Evolutionary conservation across 2,329 filamentous ascomycete genomes (phyloP).

Genomic region (Beauveria bassiana): DNA sequence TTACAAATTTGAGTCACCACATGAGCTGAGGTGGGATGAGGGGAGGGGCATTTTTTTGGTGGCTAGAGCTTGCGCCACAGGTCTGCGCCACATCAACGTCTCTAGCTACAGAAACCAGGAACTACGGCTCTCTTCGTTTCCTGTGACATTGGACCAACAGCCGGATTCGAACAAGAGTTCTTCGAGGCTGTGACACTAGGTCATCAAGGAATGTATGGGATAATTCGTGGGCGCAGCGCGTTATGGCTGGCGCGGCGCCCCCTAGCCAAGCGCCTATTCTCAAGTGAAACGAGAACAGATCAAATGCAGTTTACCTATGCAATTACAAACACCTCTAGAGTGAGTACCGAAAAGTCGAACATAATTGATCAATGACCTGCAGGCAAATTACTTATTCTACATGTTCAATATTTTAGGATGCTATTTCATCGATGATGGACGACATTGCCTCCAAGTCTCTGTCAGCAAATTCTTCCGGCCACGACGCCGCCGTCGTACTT

Average conservation of each 20-base stretch:
- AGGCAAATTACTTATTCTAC: background rate
- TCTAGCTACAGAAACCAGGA: background rate
- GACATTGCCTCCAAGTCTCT: constrained; percentile 18
- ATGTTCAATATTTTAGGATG: constrained; percentile 15
- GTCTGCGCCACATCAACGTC: constrained; percentile 2
- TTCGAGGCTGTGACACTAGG: background rate
- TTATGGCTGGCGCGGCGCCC: constrained; percentile 1
- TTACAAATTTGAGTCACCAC: constrained; percentile 12
- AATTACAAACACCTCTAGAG: constrained; percentile 5
- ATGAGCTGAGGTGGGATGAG: constrained; percentile 10
- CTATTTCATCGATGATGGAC: constrained; percentile 15
- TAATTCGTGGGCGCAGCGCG: background rate
- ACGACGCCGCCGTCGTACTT: constrained; percentile 41
- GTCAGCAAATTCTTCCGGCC: constrained; percentile 21
- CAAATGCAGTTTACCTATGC: constrained; percentile 11
- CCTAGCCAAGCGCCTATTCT: background rate
- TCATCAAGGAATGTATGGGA: background rate
- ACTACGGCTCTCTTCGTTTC: background rate
- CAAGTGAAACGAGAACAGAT: background rate
- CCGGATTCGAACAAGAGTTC: background rate
- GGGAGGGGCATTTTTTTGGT: constrained; percentile 13
- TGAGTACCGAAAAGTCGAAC: background rate
- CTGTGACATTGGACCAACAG: background rate
- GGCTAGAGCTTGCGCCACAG: constrained; percentile 12
- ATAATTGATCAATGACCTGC: constrained; percentile 13